Conservation (phyloP, 306 rosid genomes). For the Glycyrrhiza uralensis region DNA sequence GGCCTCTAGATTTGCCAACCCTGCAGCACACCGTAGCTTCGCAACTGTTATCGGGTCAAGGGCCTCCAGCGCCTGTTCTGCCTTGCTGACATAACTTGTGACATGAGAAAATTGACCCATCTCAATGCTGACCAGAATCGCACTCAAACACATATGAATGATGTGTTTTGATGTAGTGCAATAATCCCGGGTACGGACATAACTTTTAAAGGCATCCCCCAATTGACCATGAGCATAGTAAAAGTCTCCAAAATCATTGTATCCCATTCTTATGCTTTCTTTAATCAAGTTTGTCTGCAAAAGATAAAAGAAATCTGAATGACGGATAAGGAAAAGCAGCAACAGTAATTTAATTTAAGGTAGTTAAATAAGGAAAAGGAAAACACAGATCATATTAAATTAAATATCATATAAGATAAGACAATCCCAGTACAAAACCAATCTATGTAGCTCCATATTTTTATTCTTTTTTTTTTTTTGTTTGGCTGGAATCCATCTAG, state of each 20-base stretch:
- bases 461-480: not conserved
- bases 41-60: conserved; percentile 55
- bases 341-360: not conserved
- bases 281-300: conserved; percentile 94
- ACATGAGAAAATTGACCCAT: conserved; percentile 98
- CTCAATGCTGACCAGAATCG: conserved; percentile 96
- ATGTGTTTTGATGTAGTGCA: conserved; percentile 94
- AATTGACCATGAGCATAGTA: conserved; percentile 84
- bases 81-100: conserved; percentile 84
- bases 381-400: not conserved
- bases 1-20: conserved; percentile 91
- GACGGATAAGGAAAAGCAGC: not conserved
- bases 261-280: conserved; percentile 99
- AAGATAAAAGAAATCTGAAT: conserved; percentile 22
- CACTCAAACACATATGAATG: conserved; percentile 92
- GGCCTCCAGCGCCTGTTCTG: conserved; percentile 74
- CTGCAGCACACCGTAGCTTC: conserved; percentile 88
- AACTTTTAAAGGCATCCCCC: conserved; percentile 89
- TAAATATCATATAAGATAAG: not conserved
- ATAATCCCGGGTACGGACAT: conserved; percentile 95
- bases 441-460: conserved; percentile 1
- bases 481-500: not conserved
- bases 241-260: conserved; percentile 97
- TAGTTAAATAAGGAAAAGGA: not conserved
- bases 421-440: not conserved